These are phyloP conservation scores for Fraxinus albicans DNA, from an alignment of 305 asterid species.

Conservation along the genomic window DNA sequence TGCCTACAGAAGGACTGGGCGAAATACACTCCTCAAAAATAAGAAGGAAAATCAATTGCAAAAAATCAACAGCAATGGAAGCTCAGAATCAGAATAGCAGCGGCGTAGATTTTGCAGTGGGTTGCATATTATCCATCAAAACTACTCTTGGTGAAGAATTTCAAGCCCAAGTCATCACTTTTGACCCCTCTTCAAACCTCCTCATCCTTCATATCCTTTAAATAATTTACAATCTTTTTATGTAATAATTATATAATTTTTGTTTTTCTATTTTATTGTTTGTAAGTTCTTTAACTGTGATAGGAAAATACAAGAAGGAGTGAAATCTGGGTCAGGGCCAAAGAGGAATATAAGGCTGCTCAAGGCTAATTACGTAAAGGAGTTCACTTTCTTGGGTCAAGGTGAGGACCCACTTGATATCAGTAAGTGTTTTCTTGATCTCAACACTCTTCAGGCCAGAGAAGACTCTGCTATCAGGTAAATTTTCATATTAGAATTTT, in stretches of 20 bases:
- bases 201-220: slow-evolving; percentile 50
- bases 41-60: slow-evolving; percentile 1
- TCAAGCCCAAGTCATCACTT: slow-evolving; percentile 46
- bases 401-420: slow-evolving; percentile 84
- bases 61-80: slow-evolving; percentile 45
- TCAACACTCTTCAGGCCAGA: slow-evolving; percentile 61
- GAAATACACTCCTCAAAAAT: neutral
- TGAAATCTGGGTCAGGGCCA: slow-evolving; percentile 65
- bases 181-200: slow-evolving; percentile 41
- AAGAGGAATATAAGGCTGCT: slow-evolving; percentile 74
- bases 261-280: neutral
- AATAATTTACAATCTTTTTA: neutral
- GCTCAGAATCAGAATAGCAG: slow-evolving; percentile 32
- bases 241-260: neutral
- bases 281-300: slow-evolving; percentile 39
- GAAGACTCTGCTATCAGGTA: slow-evolving; percentile 89
- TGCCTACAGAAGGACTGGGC: neutral
- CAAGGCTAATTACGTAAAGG: slow-evolving; percentile 77
- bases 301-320: slow-evolving; percentile 68
- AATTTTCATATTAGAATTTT: neutral
- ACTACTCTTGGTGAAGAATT: slow-evolving; percentile 47
- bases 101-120: slow-evolving; percentile 56
- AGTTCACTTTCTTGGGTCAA: slow-evolving; percentile 65
- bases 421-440: slow-evolving; percentile 75
- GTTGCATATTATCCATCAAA: slow-evolving; percentile 58